Conservation (phyloP, 768 basidiomycete genomes). For the Pluteus cervinus region DNA sequence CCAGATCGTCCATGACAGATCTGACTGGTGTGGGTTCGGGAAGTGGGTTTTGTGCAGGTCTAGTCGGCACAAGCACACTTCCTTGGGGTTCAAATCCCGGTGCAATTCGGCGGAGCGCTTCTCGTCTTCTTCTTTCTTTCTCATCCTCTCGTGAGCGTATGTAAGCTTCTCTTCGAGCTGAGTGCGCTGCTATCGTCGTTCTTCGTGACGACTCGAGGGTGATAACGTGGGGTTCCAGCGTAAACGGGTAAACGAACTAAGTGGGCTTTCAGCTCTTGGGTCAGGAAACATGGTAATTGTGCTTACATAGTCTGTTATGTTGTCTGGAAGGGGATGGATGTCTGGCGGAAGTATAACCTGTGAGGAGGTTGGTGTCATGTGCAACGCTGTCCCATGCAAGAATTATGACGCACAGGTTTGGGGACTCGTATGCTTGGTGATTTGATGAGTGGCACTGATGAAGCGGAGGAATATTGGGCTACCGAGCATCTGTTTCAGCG, state of each 20-base stretch:
- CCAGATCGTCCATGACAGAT: constrained; percentile 77
- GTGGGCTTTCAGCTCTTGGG: constrained; percentile 2
- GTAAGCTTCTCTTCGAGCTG: constrained; percentile 64
- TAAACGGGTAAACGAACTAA: constrained; percentile 96
- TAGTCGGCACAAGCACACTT: constrained; percentile 52
- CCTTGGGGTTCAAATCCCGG: constrained; percentile 77
- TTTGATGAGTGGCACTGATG: constrained; percentile 82
- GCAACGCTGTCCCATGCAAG: background rate
- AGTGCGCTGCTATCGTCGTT: constrained; percentile 56
- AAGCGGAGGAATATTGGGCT: constrained; percentile 76
- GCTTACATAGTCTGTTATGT: constrained; percentile 79
- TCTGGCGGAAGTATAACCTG: constrained; percentile 86
- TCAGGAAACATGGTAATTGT: background rate
- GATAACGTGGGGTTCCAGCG: constrained; percentile 82
- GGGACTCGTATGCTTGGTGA: constrained; percentile 89
- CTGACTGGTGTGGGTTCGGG: constrained; percentile 20
- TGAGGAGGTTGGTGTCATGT: background rate
- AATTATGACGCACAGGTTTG: constrained; percentile 46
- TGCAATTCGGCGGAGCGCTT: constrained; percentile 70
- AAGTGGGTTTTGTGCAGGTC: constrained; percentile 13
- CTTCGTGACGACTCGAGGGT: constrained; percentile 70
- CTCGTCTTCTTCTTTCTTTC: constrained; percentile 57
- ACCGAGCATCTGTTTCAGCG: background rate
- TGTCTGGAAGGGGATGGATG: constrained; percentile 91
- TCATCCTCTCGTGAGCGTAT: constrained; percentile 72